These are phyloP conservation scores for Dactylonectria estremocensis DNA, from an alignment of 2,329 filamentous ascomycete species.

Conservation along the genomic window DNA sequence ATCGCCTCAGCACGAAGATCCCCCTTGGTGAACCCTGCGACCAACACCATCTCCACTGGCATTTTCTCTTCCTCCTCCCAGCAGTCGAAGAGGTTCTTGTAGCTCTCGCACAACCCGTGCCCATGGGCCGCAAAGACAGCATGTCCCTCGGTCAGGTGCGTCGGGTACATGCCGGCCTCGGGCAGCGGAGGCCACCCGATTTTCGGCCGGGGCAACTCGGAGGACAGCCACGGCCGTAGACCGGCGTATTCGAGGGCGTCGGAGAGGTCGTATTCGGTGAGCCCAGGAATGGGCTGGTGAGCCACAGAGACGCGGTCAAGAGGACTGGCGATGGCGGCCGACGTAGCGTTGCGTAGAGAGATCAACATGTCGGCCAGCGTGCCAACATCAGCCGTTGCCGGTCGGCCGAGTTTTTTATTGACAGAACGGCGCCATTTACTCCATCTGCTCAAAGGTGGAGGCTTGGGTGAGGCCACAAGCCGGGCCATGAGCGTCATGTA, in stretches of 20 bases:
- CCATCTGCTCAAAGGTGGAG: constrained; percentile 4
- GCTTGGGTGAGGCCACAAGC: not conserved
- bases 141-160: constrained; percentile 14
- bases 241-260: constrained; percentile 9
- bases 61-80: constrained; percentile 4
- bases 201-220: constrained; percentile 6
- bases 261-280: not conserved
- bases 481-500: constrained; percentile 27
- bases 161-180: not conserved
- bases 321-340: not conserved
- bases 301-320: constrained; percentile 1
- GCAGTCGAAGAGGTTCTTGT: constrained; percentile 13
- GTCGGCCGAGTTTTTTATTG: constrained; percentile 28
- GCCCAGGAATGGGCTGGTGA: not conserved
- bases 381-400: constrained; percentile 12
- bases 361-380: constrained; percentile 6
- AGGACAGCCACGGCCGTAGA: not conserved
- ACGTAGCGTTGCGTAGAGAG: constrained; percentile 7
- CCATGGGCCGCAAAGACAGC: constrained; percentile 22
- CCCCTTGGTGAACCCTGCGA: constrained; percentile 8
- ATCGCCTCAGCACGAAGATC: constrained; percentile 25
- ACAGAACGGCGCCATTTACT: constrained; percentile 9
- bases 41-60: not conserved
- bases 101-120: constrained; percentile 14
- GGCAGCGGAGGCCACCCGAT: not conserved